Evolutionary conservation across 2,329 filamentous ascomycete species (phyloP).

Genomic region (Colletotrichum melonis): DNA sequence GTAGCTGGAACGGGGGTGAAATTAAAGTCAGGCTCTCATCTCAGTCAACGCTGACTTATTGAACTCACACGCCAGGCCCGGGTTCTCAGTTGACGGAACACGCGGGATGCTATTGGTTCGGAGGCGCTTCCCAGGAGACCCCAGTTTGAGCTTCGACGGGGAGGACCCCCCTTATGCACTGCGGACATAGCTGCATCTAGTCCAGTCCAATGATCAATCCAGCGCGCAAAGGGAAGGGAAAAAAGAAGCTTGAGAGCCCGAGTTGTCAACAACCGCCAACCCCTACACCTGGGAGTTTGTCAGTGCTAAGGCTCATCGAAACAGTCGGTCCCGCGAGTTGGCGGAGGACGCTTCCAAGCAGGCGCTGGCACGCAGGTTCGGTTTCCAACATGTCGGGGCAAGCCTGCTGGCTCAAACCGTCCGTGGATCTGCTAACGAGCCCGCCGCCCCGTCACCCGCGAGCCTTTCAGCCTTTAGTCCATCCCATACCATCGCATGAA

Average conservation of each 20-base stretch:
- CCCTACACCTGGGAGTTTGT: neutral
- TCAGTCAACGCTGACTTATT: conserved; percentile 29
- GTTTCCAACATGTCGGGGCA: conserved; percentile 28
- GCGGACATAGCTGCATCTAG: neutral
- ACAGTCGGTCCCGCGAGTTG: conserved; percentile 1
- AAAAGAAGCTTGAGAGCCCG: neutral
- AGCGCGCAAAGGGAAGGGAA: conserved; percentile 9
- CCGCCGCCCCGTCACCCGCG: neutral
- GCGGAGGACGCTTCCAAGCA: conserved; percentile 4
- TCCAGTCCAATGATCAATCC: conserved; percentile 1
- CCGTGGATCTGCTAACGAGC: conserved; percentile 15
- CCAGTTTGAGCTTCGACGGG: conserved; percentile 6
- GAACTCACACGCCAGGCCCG: neutral
- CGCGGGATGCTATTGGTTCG: conserved; percentile 19
- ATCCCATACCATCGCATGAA: conserved; percentile 19
- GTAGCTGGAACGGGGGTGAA: neutral
- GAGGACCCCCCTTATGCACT: conserved; percentile 7
- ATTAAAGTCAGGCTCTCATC: neutral
- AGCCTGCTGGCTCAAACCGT: conserved; percentile 30
- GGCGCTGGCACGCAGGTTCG: conserved; percentile 8
- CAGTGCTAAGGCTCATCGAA: conserved; percentile 1
- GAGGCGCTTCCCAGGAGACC: conserved; percentile 5
- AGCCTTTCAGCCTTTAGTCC: neutral
- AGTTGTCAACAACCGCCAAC: neutral
- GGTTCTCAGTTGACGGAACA: conserved; percentile 6